These are phyloP conservation scores for Ganoderma resinaceum DNA, from an alignment of 1,284 basidiomycete species.

Conservation along the genomic window DNA sequence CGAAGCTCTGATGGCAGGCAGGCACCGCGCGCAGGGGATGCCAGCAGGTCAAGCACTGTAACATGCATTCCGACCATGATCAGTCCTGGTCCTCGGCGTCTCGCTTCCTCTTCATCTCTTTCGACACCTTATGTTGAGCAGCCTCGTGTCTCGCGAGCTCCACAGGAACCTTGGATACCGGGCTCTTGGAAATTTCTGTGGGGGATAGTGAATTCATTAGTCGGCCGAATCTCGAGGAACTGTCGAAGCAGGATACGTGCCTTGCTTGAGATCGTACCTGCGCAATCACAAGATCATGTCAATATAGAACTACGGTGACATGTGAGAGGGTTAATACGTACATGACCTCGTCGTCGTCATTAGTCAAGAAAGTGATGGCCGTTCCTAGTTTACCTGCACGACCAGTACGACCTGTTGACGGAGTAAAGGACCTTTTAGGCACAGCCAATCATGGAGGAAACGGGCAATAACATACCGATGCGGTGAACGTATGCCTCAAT, in stretches of 20 bases:
- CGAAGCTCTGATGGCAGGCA: conserved; percentile 14
- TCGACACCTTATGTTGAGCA: conserved; percentile 86
- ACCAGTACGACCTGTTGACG: conserved; percentile 83
- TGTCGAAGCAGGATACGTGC: conserved; percentile 47
- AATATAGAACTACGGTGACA: conserved; percentile 17
- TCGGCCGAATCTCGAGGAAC: conserved; percentile 16
- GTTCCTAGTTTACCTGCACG: conserved; percentile 95
- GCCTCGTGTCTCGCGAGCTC: conserved; percentile 92
- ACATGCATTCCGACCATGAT: conserved; percentile 23
- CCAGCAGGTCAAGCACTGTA: neutral
- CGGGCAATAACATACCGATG: conserved; percentile 68
- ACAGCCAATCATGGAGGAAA: neutral
- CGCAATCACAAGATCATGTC: conserved; percentile 32
- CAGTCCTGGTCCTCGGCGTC: conserved; percentile 76
- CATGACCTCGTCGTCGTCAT: conserved; percentile 98
- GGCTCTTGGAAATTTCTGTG: conserved; percentile 92
- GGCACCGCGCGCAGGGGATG: conserved; percentile 13
- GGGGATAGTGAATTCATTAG: conserved; percentile 17
- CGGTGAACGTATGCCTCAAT: conserved; percentile 98
- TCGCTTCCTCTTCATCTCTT: conserved; percentile 92
- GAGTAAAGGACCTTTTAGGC: conserved; percentile 11
- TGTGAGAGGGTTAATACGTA: conserved; percentile 52
- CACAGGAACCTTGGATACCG: conserved; percentile 86
- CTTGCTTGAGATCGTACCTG: conserved; percentile 91
- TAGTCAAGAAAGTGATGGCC: conserved; percentile 95